Evolutionary conservation across 345 rosid species (phyloP).

Genomic region (Reutealis trisperma): DNA sequence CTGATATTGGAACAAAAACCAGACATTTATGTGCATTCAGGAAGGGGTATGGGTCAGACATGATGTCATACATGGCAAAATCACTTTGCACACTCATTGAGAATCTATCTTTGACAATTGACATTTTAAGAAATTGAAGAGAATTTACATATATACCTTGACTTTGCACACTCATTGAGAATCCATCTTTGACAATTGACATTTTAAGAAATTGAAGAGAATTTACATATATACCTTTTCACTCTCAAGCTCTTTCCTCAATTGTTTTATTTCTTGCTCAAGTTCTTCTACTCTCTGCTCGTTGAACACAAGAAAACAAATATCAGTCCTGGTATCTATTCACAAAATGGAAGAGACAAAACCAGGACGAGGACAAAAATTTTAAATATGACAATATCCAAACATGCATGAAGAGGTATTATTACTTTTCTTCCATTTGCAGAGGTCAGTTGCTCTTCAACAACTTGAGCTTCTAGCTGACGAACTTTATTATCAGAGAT

Average conservation of each 20-base stretch:
- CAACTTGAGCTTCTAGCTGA: slow-evolving; percentile 82
- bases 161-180: neutral
- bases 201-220: slow-evolving; percentile 13
- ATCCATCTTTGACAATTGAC: neutral
- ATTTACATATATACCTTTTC: slow-evolving; percentile 72
- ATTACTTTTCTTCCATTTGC: slow-evolving; percentile 67
- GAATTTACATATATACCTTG: slow-evolving; percentile 63
- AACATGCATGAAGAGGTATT: slow-evolving; percentile 2
- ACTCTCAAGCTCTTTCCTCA: slow-evolving; percentile 68
- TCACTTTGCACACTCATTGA: neutral
- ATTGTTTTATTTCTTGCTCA: slow-evolving; percentile 56
- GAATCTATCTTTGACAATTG: neutral
- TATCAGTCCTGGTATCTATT: slow-evolving; percentile 16
- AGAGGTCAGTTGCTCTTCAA: slow-evolving; percentile 66
- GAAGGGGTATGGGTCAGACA: neutral
- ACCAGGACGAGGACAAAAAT: slow-evolving; percentile 7
- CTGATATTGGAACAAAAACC: neutral
- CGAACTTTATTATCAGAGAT: slow-evolving; percentile 82
- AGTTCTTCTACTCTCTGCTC: slow-evolving; percentile 85
- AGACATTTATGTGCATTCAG: neutral
- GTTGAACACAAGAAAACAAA: slow-evolving; percentile 23
- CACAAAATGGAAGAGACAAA: neutral
- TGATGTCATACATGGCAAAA: neutral
- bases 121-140: slow-evolving; percentile 10
- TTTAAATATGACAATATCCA: neutral